A percentile compares a stretch with the other conserved stretches of the same genome.
These are phyloP conservation scores for Penicillium sclerotigenum DNA, from an alignment of 2,329 filamentous ascomycete genomes.

Conservation along the genomic window DNA sequence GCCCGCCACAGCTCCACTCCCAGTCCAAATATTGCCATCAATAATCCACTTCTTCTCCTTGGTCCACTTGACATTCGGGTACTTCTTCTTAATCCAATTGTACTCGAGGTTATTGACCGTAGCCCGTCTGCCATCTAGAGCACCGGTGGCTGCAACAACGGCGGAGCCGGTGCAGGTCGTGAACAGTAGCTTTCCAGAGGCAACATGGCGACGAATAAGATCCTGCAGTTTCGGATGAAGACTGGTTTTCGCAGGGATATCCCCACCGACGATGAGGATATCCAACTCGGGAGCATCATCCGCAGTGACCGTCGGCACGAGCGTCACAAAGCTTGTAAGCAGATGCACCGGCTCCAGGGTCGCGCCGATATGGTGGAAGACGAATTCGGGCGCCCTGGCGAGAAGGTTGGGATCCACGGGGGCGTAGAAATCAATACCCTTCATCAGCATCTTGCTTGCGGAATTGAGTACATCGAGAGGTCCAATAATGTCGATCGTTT, in stretches of 20 bases:
- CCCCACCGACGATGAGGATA: background rate
- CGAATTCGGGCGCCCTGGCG: constrained; percentile 28
- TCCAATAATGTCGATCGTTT: constrained; percentile 35
- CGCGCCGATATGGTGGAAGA: constrained; percentile 38
- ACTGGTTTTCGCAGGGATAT: background rate
- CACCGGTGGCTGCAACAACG: background rate
- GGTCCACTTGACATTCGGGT: constrained; percentile 12
- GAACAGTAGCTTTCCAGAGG: background rate
- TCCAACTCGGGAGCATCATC: background rate
- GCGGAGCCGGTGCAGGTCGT: background rate
- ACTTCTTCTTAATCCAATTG: background rate
- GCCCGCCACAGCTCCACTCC: constrained; percentile 45
- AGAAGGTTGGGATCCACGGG: constrained; percentile 21
- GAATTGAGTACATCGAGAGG: constrained; percentile 33
- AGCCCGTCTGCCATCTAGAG: background rate
- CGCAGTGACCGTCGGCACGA: constrained; percentile 10
- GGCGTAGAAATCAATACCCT: constrained; percentile 4
- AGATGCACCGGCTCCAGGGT: constrained; percentile 28
- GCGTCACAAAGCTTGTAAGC: constrained; percentile 17
- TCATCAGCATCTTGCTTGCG: constrained; percentile 18
- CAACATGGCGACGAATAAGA: background rate
- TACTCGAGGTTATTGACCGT: background rate
- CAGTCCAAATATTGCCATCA: constrained; percentile 50
- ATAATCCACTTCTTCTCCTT: constrained; percentile 46
- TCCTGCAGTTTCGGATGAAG: background rate